Conservation (phyloP, 2,329 filamentous ascomycete genomes). For the Pseudogymnoascus verrucosus region DNA sequence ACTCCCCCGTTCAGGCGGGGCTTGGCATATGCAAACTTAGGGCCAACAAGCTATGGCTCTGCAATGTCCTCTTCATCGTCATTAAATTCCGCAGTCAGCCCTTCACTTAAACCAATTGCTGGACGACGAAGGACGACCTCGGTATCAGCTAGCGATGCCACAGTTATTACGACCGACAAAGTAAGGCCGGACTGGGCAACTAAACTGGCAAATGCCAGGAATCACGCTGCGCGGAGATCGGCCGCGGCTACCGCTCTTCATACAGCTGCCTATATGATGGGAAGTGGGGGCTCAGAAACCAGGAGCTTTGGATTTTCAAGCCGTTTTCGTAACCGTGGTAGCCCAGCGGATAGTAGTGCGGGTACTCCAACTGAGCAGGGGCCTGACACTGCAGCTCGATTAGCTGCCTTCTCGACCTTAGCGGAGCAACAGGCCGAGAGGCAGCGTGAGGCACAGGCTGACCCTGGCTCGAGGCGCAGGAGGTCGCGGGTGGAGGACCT, state of each 20-base stretch:
- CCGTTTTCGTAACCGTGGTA: conserved; percentile 25
- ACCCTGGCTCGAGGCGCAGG: conserved; percentile 27
- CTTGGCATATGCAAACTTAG: conserved; percentile 55
- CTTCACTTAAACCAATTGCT: conserved; percentile 17
- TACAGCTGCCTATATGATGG: conserved; percentile 87
- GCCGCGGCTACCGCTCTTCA: conserved; percentile 92
- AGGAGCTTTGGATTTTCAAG: conserved; percentile 25
- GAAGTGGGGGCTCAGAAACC: conserved; percentile 35
- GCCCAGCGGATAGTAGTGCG: conserved; percentile 26
- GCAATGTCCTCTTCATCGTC: conserved; percentile 86
- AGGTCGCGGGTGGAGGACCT: conserved; percentile 71
- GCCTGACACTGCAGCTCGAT: conserved; percentile 15
- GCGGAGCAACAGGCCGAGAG: conserved; percentile 6
- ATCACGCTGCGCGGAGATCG: conserved; percentile 76
- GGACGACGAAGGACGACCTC: conserved; percentile 53
- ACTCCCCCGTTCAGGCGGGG: conserved; percentile 83
- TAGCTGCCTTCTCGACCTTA: neutral
- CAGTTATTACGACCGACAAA: conserved; percentile 85
- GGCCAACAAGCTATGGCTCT: conserved; percentile 46
- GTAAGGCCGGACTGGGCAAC: conserved; percentile 91
- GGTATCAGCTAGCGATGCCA: conserved; percentile 73
- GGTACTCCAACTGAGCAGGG: conserved; percentile 23
- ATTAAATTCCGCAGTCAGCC: conserved; percentile 45
- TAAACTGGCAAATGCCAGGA: conserved; percentile 76
- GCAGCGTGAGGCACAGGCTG: conserved; percentile 22